Base-by-base conservation (phyloP, 768 basidiomycete species). In the Chalciporus sphaerocephalus region DNA sequence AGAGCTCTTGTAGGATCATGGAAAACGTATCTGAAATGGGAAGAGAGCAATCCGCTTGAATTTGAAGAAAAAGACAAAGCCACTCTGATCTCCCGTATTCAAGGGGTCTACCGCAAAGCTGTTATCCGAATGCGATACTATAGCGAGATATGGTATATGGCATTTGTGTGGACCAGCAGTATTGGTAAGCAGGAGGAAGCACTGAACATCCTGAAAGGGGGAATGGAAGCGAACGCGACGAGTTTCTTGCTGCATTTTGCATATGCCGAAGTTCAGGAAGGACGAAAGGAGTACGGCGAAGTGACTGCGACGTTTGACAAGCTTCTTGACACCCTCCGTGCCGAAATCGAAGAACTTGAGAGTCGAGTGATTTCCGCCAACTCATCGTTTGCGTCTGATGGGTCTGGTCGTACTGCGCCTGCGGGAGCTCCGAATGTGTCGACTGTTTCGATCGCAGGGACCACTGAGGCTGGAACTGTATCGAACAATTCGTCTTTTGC, bases 131-230 rank as follows among this genome's bases (percentile, higher is more conserved):
- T 97, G 90, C 75, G 95, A 34, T 98, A 89, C 68, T 96, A 87
- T 64, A 83, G 89, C 4, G 96, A 99, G 66, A 84, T 97, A 45
- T 97, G 95, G 96, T 93, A 87, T 63, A 89, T 94, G 81, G 89
- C 92, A 4, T 91, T 87, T 55, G 79, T 74, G 18, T 95, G 89
- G 82, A 84, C 83, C n/a, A 71, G 74, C 44, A 78, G 76, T 39
- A 70, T 85, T 30, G 86, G 85, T 48, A 87, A 85, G 65, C 66
- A 73, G 8, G 92, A 97, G 11, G 93, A 98, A 47, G 91, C 90
- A 0, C 55, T 84, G 20, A 73, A 76, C n/a, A 79, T 89, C 27
- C 74, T 96, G 38, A 88, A 85, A 64, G 76, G 83, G 1, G 95
- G 95, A 9, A 75, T 94, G 40, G 83, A 92, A 54, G 93, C 93